Percentiles rank a stretch among this genome's conserved stretches.
Evolutionary conservation across 1,284 basidiomycete species (phyloP).

Genomic region (Anthracocystis setariae): DNA sequence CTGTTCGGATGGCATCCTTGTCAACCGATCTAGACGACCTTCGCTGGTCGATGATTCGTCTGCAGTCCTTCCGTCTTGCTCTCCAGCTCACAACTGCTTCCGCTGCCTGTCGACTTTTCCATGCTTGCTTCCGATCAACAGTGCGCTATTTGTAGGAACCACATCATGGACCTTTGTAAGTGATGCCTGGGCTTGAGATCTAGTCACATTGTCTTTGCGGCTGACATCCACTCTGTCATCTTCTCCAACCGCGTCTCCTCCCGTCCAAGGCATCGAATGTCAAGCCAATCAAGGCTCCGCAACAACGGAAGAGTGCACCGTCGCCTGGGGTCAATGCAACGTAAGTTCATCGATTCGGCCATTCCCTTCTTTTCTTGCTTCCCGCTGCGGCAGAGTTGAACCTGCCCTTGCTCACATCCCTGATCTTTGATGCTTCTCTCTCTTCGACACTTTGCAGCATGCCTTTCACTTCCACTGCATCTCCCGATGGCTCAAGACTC

Average conservation of each 20-base stretch:
- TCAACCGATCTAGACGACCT: not conserved
- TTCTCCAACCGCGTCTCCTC: no score
- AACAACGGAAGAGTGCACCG: conserved; percentile 95
- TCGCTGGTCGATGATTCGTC: conserved; percentile 1
- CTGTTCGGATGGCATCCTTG: no score
- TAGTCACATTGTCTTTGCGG: no score
- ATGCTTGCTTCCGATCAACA: conserved; percentile 11
- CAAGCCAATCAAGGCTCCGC: conserved; percentile 98
- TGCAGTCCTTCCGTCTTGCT: no score
- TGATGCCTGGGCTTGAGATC: no score
- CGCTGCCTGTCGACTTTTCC: not conserved
- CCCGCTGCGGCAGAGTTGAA: not conserved
- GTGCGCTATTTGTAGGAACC: conserved; percentile 68
- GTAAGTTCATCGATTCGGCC: conserved; percentile 71
- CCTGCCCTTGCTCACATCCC: not conserved
- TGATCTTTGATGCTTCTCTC: not conserved
- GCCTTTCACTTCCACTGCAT: conserved; percentile 99
- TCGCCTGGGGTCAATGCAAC: conserved; percentile 99
- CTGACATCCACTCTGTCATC: no score
- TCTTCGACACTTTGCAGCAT: conserved; percentile 74
- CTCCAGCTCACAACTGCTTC: not conserved
- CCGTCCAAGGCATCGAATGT: conserved; percentile 90
- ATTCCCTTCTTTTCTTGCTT: not conserved
- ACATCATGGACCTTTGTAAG: conserved; percentile 68
- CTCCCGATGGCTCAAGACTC: conserved; percentile 97